A percentile compares a stretch with the other conserved stretches of the same genome.
phyloP scores from a whole-genome alignment of 331 rosid genomes.

The Malus hybrid region DNA sequence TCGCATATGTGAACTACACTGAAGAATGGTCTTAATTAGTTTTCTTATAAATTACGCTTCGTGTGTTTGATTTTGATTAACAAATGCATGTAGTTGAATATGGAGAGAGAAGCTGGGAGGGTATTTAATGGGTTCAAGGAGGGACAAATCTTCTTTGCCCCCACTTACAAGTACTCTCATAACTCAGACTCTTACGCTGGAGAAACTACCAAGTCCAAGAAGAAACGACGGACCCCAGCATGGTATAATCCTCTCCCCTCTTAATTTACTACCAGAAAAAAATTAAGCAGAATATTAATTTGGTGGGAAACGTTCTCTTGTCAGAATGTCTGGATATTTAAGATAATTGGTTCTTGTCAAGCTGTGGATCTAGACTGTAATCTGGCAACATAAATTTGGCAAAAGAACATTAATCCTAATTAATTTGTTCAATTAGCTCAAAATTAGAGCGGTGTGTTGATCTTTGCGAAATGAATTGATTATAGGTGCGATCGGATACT shows the following conservation, averaged over 20 bases:
- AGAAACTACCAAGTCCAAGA: conserved; percentile 76
- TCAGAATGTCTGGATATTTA: too few relatives aligned
- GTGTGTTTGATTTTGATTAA: background rate
- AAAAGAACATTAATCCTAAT: too few relatives aligned
- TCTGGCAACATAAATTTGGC: too few relatives aligned
- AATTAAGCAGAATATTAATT: background rate
- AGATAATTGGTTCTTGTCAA: too few relatives aligned
- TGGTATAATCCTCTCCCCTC: conserved; percentile 34
- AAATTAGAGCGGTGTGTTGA: too few relatives aligned
- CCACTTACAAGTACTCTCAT: conserved; percentile 83
- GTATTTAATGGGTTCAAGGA: conserved; percentile 71
- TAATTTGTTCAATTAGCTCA: too few relatives aligned
- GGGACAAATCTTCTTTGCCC: conserved; percentile 70
- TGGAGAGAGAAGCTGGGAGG: conserved; percentile 78
- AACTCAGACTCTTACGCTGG: conserved; percentile 91
- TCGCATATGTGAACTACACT: background rate
- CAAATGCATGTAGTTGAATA: conserved; percentile 59
- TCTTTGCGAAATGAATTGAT: background rate
- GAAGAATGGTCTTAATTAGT: background rate
- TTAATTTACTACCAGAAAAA: background rate
- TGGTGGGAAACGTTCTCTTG: background rate
- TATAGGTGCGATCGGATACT: conserved; percentile 89
- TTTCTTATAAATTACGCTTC: background rate
- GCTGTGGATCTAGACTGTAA: too few relatives aligned
- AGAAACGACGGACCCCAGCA: conserved; percentile 90